Base-by-base conservation (phyloP, 1,284 basidiomycete genomes). In the Phellopilus nigrolimitatus region DNA sequence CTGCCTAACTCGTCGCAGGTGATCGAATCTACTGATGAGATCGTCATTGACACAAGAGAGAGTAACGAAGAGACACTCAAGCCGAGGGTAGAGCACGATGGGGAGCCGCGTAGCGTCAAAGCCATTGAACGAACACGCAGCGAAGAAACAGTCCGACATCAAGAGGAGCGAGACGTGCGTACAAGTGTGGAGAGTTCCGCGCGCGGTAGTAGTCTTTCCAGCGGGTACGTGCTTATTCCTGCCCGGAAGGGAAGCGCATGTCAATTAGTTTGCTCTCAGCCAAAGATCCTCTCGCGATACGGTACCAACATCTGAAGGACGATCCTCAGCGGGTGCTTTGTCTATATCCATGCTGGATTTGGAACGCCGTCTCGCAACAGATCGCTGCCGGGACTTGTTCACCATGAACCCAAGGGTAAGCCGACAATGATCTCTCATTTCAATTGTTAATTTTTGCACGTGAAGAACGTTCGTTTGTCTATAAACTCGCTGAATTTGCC, bases 371-470 rank as follows among this genome's bases (percentile, higher is more conserved):
- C 76, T 99, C 38, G 80, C 86, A 48, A 86, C 91, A 0, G 79
- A 87, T 40, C 75, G 79, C 25, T 91, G 91, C 3, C 70, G 97
- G 28, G 95, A 99, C 67, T 85, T 99, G 41, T 99, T 99, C 66
- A 91, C 91, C 1, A 95, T 99, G 94, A 80, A 82, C 60, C 88
- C 90, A 3, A 95, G 95, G 80, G 94, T 91, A 60, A 53, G 73
- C 41, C 28, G 7, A 1, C 48, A 40, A 44, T 47, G 19, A 40
- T 27, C 55, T 54, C 58, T 59, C 48, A 21, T 49, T 47, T 45
- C n/a, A n/a, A 60, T 49, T 57, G 45, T 42, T 49, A 4, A 40
- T 42, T 44, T 56, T 19, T 38, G 31, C 10, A 46, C 51, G 41
- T 56, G 36, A 64, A 95, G 92, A 79, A 80, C 71, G 94, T 97